These are phyloP conservation scores for Powellomyces hirtus DNA, from an alignment of 192 early-diverging fungal genomes.

Conservation along the genomic window DNA sequence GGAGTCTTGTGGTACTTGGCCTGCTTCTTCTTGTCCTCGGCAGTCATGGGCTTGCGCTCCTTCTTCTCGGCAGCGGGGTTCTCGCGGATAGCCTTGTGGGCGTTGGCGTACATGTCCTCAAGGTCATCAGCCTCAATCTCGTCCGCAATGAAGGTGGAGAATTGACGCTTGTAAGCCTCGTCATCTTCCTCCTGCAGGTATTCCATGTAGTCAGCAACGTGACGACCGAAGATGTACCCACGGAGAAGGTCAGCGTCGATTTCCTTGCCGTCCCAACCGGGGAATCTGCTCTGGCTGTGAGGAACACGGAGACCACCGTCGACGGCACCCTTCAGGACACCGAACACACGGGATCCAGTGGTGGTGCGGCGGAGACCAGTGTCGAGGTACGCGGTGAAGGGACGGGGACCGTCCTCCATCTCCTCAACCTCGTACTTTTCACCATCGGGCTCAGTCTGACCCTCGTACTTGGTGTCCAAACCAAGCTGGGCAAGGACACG, in stretches of 20 bases:
- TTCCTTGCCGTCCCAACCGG: slow-evolving; percentile 90
- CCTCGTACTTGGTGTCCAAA: slow-evolving; percentile 95
- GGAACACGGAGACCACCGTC: slow-evolving; percentile 98
- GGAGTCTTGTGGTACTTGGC: slow-evolving; percentile 69
- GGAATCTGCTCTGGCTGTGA: slow-evolving; percentile 95
- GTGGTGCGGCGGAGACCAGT: slow-evolving; percentile 96
- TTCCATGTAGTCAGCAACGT: slow-evolving; percentile 98
- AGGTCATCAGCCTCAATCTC: slow-evolving; percentile 85
- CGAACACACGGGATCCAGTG: slow-evolving; percentile 96
- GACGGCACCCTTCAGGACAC: slow-evolving; percentile 96
- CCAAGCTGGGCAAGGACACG: slow-evolving; percentile 93
- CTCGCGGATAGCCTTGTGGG: slow-evolving; percentile 92
- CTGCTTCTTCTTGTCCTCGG: slow-evolving; percentile 62
- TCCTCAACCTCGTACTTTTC: slow-evolving; percentile 83
- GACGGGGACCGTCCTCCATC: slow-evolving; percentile 83
- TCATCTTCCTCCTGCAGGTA: slow-evolving; percentile 98
- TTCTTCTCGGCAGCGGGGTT: slow-evolving; percentile 73
- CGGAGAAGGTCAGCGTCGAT: slow-evolving; percentile 90
- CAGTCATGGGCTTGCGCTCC: slow-evolving; percentile 49
- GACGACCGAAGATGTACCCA: slow-evolving; percentile 97
- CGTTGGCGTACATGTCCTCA: slow-evolving; percentile 91
- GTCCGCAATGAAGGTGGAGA: slow-evolving; percentile 87
- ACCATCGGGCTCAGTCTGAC: slow-evolving; percentile 89
- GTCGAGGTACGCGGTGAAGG: slow-evolving; percentile 98
- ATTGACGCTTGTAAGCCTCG: slow-evolving; percentile 95